phyloP scores from a whole-genome alignment of 2,329 filamentous ascomycete species.

The Colletotrichum orchidophilum region DNA sequence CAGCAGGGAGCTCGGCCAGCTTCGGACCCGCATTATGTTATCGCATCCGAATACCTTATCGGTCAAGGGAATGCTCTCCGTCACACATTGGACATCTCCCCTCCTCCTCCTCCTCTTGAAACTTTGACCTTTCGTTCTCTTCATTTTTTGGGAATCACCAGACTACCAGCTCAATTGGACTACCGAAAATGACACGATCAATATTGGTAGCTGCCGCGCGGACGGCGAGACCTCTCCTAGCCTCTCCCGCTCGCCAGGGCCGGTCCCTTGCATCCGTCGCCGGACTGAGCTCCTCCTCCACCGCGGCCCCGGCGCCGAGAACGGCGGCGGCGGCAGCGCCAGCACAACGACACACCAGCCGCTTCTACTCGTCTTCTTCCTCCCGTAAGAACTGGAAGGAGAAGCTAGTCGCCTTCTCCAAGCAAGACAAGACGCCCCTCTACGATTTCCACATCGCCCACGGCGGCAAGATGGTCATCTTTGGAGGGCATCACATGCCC shows the following conservation, averaged over 20 bases:
- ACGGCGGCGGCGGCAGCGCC: neutral
- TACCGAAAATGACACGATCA: slow-evolving; percentile 17
- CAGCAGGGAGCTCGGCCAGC: neutral
- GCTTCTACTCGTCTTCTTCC: slow-evolving; percentile 26
- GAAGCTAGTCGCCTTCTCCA: slow-evolving; percentile 37
- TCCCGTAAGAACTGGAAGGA: slow-evolving; percentile 33
- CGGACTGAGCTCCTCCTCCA: slow-evolving; percentile 10
- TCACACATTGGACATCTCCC: neutral
- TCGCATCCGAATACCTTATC: slow-evolving; percentile 10
- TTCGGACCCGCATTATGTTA: slow-evolving; percentile 1
- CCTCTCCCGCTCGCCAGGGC: slow-evolving; percentile 18
- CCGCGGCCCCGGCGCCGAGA: slow-evolving; percentile 15
- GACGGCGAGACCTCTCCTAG: slow-evolving; percentile 21
- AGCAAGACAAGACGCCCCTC: slow-evolving; percentile 73
- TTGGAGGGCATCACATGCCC: slow-evolving; percentile 92
- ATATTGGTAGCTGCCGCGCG: slow-evolving; percentile 22
- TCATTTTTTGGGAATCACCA: neutral
- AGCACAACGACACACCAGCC: neutral
- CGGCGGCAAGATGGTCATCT: slow-evolving; percentile 95
- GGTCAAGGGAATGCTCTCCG: slow-evolving; percentile 4
- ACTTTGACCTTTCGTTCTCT: neutral
- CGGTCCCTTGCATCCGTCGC: slow-evolving; percentile 3
- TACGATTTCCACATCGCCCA: slow-evolving; percentile 81
- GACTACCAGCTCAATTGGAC: neutral
- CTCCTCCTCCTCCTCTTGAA: neutral